Evolutionary conservation across 1,284 basidiomycete genomes (phyloP).

Genomic region (Moesziomyces aphidis): DNA sequence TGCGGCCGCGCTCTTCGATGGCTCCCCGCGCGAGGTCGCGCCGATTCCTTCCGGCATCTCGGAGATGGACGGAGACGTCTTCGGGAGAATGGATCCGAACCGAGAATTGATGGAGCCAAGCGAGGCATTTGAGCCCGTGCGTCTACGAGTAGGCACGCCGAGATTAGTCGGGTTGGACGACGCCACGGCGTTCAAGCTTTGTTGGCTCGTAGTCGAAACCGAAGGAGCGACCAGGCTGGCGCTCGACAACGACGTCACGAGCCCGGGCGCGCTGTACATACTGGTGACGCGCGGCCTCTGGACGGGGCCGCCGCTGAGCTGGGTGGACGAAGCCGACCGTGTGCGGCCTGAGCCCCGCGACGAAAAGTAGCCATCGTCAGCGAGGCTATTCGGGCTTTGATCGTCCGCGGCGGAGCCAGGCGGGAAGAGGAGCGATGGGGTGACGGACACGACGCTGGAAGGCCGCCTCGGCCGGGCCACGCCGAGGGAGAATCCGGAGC

Average conservation of each 20-base stretch:
- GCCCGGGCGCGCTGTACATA: conserved; percentile 22
- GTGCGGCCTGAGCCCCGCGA: background rate
- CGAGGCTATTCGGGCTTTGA: background rate
- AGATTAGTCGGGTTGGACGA: background rate
- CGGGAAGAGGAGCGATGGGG: conserved; percentile 33
- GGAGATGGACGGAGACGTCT: conserved; percentile 26
- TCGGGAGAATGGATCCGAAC: conserved; percentile 15
- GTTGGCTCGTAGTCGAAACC: conserved; percentile 15
- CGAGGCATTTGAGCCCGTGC: conserved; percentile 28
- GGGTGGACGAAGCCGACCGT: conserved; percentile 7
- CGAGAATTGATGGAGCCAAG: conserved; percentile 15
- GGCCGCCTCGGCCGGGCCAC: conserved; percentile 21
- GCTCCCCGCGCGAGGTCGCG: background rate
- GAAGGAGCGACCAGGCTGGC: conserved; percentile 10
- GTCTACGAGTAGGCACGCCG: conserved; percentile 8
- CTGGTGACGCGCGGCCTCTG: conserved; percentile 23
- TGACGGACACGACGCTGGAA: conserved; percentile 40
- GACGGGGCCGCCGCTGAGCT: background rate
- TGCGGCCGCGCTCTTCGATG: conserved; percentile 5
- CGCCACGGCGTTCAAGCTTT: conserved; percentile 11
- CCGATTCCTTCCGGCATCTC: conserved; percentile 17
- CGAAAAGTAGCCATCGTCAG: conserved; percentile 7
- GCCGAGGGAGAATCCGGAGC: conserved; percentile 14
- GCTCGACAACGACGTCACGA: conserved; percentile 14
- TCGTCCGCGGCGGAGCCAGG: conserved; percentile 2